These are phyloP conservation scores for Agrocybe pediades DNA, from an alignment of 768 basidiomycete genomes.

Conservation along the genomic window DNA sequence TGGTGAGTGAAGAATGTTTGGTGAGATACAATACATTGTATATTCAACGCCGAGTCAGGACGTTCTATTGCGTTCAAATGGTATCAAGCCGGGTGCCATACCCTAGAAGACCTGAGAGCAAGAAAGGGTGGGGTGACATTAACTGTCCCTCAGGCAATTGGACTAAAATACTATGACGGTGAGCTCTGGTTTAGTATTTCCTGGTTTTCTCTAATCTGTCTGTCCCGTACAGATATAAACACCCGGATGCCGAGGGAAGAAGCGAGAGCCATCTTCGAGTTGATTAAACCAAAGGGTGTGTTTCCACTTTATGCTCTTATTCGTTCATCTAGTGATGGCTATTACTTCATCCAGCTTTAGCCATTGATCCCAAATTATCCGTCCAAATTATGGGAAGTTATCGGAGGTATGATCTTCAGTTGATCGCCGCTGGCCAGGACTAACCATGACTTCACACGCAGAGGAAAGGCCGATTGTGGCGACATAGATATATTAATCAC, in stretches of 20 bases:
- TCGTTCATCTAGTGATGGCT: not conserved
- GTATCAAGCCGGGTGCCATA: slow-evolving; percentile 76
- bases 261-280: slow-evolving; percentile 69
- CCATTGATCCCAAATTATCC: slow-evolving; percentile 68
- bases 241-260: slow-evolving; percentile 83
- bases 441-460: slow-evolving; percentile 24
- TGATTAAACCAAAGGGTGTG: slow-evolving; percentile 71
- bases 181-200: slow-evolving; percentile 9
- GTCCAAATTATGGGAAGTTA: slow-evolving; percentile 94
- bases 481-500: slow-evolving; percentile 93
- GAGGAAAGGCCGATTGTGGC: slow-evolving; percentile 82
- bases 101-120: slow-evolving; percentile 69
- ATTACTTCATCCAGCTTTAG: slow-evolving; percentile 50
- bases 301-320: not conserved
- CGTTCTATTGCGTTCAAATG: slow-evolving; percentile 67
- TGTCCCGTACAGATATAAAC: slow-evolving; percentile 66
- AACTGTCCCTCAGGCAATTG: slow-evolving; percentile 62
- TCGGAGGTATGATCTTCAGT: slow-evolving; percentile 49
- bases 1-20: slow-evolving; percentile 45
- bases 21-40: not conserved
- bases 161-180: slow-evolving; percentile 73
- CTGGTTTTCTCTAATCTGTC: not conserved
- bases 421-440: not conserved
- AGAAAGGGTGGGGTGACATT: slow-evolving; percentile 65
- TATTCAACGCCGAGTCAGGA: slow-evolving; percentile 41